Conservation (phyloP, 129 eudicot species). For the carrot (Daucus carota) region DH1_v3.0 NC_030388.2:29813001-29813500, state of each 20-base stretch:
- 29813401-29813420: no score
- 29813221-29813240: conserved; percentile 85
- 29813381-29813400: no score
- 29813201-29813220: conserved; percentile 79
- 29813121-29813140: conserved; percentile 61
- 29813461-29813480: no score
- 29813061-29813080: conserved; percentile 62
- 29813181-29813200: conserved; percentile 82
- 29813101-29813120: conserved; percentile 32
- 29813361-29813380: no score
- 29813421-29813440: no score
- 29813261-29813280: conserved; percentile 77
- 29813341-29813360: no score
- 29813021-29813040: conserved; percentile 56
- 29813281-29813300: conserved; percentile 62
- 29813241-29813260: conserved; percentile 71
- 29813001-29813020: conserved; percentile 77
- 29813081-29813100: conserved; percentile 41
- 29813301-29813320: conserved; percentile 72
- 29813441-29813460: no score
- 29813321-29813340: background rate
- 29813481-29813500: no score
- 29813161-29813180: conserved; percentile 62
- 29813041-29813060: conserved; percentile 63
- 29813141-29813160: conserved; percentile 58